These are phyloP conservation scores for Wolfiporia cocos DNA, from an alignment of 1,284 basidiomycete species.

Conservation along the genomic window DNA sequence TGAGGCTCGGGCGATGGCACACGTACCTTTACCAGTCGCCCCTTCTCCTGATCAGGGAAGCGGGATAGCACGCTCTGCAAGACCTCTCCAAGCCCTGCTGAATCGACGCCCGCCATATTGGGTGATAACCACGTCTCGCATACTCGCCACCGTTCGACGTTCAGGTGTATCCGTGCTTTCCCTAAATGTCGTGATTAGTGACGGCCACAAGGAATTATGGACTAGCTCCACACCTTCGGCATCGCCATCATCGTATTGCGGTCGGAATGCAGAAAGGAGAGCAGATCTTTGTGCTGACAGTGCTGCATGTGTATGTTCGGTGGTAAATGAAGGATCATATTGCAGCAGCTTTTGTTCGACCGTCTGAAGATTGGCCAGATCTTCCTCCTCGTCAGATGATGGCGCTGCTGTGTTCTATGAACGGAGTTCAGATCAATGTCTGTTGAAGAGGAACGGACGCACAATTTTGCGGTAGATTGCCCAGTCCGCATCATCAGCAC, in stretches of 20 bases:
- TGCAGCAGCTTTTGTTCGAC: slow-evolving; percentile 83
- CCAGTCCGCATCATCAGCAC: slow-evolving; percentile 96
- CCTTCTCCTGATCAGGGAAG: slow-evolving; percentile 62
- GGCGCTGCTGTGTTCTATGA: slow-evolving; percentile 71
- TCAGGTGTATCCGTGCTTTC: slow-evolving; percentile 80
- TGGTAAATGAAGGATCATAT: slow-evolving; percentile 81
- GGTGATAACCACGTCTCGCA: slow-evolving; percentile 95
- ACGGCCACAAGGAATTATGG: neutral
- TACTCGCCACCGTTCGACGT: slow-evolving; percentile 89
- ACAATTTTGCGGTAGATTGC: slow-evolving; percentile 97
- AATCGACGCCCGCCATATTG: slow-evolving; percentile 90
- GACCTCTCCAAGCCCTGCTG: slow-evolving; percentile 90
- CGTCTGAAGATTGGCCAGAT: slow-evolving; percentile 63
- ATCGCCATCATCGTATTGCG: slow-evolving; percentile 66
- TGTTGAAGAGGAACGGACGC: slow-evolving; percentile 7
- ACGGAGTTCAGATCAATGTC: neutral
- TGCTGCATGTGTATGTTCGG: slow-evolving; percentile 79
- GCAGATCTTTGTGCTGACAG: slow-evolving; percentile 74
- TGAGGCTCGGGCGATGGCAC: neutral
- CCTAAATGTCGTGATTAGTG: slow-evolving; percentile 28
- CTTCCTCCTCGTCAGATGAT: slow-evolving; percentile 97
- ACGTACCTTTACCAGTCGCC: slow-evolving; percentile 27
- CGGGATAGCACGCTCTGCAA: slow-evolving; percentile 82
- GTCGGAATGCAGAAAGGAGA: slow-evolving; percentile 80
- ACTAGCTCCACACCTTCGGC: slow-evolving; percentile 48